Evolutionary conservation across 208 protist species (phyloP).

Genomic region (Novymonas esmeraldas): DNA sequence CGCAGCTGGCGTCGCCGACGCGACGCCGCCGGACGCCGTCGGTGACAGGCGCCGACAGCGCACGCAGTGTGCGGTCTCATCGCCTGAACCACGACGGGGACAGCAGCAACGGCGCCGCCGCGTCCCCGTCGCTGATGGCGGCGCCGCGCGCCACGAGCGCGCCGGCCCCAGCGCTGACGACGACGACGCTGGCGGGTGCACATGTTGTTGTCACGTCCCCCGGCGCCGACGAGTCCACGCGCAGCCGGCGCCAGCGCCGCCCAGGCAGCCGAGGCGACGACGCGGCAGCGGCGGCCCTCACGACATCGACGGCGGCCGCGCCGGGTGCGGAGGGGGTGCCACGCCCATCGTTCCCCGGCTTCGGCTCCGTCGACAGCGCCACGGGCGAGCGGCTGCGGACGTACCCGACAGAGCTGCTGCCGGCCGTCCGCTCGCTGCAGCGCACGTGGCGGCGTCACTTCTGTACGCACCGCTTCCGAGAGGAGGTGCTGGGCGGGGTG

Average conservation of each 20-base stretch:
- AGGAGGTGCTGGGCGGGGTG: slow-evolving; percentile 38
- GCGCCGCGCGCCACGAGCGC: no score
- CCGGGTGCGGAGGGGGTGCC: neutral
- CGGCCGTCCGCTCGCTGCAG: slow-evolving; percentile 36
- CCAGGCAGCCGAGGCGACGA: neutral
- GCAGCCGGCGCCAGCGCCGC: neutral
- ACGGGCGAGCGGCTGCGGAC: slow-evolving; percentile 10
- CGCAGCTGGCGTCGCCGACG: no score
- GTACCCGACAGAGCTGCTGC: slow-evolving; percentile 19
- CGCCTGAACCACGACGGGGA: no score
- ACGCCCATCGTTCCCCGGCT: slow-evolving; percentile 12
- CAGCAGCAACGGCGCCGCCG: no score
- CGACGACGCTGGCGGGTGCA: no score
- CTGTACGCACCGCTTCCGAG: slow-evolving; percentile 37
- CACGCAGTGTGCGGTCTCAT: no score
- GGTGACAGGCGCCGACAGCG: no score
- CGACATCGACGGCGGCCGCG: neutral
- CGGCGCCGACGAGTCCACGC: no score
- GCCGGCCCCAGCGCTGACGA: no score
- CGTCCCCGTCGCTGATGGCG: no score
- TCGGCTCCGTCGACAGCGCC: slow-evolving; percentile 13
- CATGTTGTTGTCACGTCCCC: no score
- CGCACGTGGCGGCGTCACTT: slow-evolving; percentile 47
- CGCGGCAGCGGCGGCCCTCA: neutral
- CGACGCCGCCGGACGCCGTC: no score